Percentiles rank a stretch among this genome's conserved stretches.
Evolutionary conservation across 2,329 filamentous ascomycete genomes (phyloP).

Genomic region (Colletotrichum simmondsii): DNA sequence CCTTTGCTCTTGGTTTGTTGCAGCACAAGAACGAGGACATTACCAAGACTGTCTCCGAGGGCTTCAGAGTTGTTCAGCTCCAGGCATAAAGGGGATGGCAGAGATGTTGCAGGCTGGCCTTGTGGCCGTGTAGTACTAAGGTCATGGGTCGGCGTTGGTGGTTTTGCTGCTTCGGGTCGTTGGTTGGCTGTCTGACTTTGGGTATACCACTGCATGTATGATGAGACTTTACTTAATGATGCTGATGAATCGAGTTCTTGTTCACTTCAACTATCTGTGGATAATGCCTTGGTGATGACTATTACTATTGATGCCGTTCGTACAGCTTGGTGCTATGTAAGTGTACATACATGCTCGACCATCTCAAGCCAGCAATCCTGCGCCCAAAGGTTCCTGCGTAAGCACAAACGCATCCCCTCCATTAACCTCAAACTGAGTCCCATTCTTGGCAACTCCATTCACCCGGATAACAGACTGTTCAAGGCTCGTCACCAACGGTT

Average conservation of each 20-base stretch:
- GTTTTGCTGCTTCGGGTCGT: slow-evolving; percentile 24
- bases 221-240: slow-evolving; percentile 25
- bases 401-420: not conserved
- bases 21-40: slow-evolving; percentile 96
- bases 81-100: slow-evolving; percentile 55
- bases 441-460: slow-evolving; percentile 3
- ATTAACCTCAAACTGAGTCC: not conserved
- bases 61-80: slow-evolving; percentile 78
- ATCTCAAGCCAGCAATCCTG: not conserved
- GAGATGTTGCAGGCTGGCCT: slow-evolving; percentile 7
- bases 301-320: too few species aligned
- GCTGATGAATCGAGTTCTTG: slow-evolving; percentile 25
- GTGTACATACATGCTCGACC: not conserved
- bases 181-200: slow-evolving; percentile 17
- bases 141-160: slow-evolving; percentile 28
- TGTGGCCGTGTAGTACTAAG: slow-evolving; percentile 23
- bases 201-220: slow-evolving; percentile 32
- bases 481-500: not conserved
- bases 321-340: too few species aligned
- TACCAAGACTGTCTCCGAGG: slow-evolving; percentile 77
- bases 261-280: not conserved
- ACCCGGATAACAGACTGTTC: not conserved
- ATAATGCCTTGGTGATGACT: not conserved
- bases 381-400: not conserved
- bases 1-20: slow-evolving; percentile 87